phyloP scores from a whole-genome alignment of 148 eudicot species.

The Rhododendron henanense region DNA sequence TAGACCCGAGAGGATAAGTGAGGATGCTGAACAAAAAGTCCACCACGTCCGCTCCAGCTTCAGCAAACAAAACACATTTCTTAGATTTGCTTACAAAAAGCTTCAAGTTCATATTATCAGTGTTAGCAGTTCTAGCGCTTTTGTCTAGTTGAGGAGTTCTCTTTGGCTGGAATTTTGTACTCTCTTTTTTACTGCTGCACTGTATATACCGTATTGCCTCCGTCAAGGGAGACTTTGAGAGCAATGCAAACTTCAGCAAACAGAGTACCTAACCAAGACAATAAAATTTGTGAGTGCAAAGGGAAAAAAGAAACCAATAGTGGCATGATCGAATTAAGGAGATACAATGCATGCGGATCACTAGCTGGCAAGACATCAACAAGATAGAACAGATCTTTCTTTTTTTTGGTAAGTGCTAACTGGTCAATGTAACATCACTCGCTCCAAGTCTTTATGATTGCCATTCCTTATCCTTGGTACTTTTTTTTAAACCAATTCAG shows the following conservation, averaged over 20 bases:
- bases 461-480: background rate
- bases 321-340: background rate
- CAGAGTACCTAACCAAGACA: background rate
- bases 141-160: background rate
- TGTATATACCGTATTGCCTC: background rate
- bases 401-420: background rate
- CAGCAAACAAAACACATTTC: background rate
- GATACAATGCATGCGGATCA: background rate
- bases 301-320: background rate
- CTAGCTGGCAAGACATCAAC: background rate
- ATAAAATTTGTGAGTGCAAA: background rate
- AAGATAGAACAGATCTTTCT: background rate
- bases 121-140: background rate
- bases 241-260: slow-evolving; percentile 7
- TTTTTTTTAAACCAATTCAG: background rate
- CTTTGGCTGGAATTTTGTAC: background rate
- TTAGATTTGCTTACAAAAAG: background rate
- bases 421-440: background rate
- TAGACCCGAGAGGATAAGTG: background rate
- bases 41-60: slow-evolving; percentile 11
- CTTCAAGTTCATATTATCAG: slow-evolving; percentile 1
- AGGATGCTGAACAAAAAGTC: slow-evolving; percentile 5
- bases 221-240: slow-evolving; percentile 4
- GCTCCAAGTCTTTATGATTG: background rate
- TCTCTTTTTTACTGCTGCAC: background rate